Conservation (phyloP, 2,329 filamentous ascomycete species). For the Epichloe aotearoae region DNA sequence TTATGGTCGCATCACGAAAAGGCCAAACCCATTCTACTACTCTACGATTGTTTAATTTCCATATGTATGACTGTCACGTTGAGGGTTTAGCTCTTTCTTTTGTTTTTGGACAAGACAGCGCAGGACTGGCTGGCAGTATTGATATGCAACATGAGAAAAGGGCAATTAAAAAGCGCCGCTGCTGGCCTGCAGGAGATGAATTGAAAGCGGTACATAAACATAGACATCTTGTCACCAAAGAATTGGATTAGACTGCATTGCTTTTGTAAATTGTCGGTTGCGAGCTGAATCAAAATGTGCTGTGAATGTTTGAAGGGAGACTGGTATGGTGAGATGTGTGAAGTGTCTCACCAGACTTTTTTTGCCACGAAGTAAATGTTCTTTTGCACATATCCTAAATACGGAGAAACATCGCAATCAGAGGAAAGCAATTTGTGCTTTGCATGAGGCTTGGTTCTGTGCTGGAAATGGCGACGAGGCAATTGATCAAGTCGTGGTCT, state of each 20-base stretch:
- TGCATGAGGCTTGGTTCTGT: too few relatives aligned
- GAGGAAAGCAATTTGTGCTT: too few relatives aligned
- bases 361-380: too few relatives aligned
- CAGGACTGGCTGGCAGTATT: neutral
- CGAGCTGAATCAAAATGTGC: too few relatives aligned
- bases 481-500: too few relatives aligned
- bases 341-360: too few relatives aligned
- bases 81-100: neutral
- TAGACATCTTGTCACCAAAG: conserved; percentile 1
- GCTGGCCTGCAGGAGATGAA: neutral
- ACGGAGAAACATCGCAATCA: too few relatives aligned
- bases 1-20: neutral
- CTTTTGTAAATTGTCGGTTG: neutral
- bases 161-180: neutral
- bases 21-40: conserved; percentile 2
- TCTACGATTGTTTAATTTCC: conserved; percentile 16
- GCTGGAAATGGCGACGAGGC: too few relatives aligned
- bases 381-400: too few relatives aligned
- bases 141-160: conserved; percentile 1
- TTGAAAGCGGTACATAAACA: neutral
- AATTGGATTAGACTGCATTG: conserved; percentile 3
- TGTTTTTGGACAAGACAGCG: neutral
- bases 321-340: too few relatives aligned
- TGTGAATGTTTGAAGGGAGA: too few relatives aligned
- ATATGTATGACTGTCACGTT: conserved; percentile 8